Evolutionary conservation across 768 basidiomycete species (phyloP), one percentile per base, ranked within the genome.

Genomic region (Hemileccinum rubropunctum): DNA sequence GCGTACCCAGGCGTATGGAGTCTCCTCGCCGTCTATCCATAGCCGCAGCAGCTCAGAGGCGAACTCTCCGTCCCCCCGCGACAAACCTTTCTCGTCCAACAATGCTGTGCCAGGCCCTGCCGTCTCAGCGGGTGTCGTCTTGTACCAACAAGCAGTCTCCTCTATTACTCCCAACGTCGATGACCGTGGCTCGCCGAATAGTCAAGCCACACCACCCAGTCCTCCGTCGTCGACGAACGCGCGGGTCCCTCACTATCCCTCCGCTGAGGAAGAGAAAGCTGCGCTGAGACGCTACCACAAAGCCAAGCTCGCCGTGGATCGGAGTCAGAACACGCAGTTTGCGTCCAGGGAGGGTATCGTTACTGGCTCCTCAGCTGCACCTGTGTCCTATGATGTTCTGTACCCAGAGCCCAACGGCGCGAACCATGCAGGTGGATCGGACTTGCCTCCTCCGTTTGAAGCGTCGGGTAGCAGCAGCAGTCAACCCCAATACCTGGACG

Each of bases 211-310:
- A 21, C 59, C 68, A n/a, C 52, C 71, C 50, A 47, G 66, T 32
- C 63, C 59, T 21, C 53, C 71, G 30, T 21, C 60, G 36, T 50
- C 70, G 6, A 28, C 57, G 28, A 8, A 30, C 33, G 50, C 63
- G 6, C 52, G 61, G 3, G 61, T 74, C 4, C 78, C 81, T 27
- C 76, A 77, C 27, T 86, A 81, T 58, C 67, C 70, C 30, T 79
- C 81, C 17, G 88, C 88, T 0, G 84, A 82, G 52, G 78, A 87
- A 60, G 89, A 91, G 67, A 91, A 91, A 61, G 84, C 79, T 3
- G 83, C 83, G 20, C 61, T 90, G 48, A 74, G 64, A 55, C 72
- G 82, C 51, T 91, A 88, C 61, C 75, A 84, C 27, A 80, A 87
- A 44, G 88, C 88, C 0, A 87, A 81, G 62, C 71, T 72, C 41